phyloP scores from a whole-genome alignment of 331 rosid species.

The Rhamnella rubrinervis region DNA sequence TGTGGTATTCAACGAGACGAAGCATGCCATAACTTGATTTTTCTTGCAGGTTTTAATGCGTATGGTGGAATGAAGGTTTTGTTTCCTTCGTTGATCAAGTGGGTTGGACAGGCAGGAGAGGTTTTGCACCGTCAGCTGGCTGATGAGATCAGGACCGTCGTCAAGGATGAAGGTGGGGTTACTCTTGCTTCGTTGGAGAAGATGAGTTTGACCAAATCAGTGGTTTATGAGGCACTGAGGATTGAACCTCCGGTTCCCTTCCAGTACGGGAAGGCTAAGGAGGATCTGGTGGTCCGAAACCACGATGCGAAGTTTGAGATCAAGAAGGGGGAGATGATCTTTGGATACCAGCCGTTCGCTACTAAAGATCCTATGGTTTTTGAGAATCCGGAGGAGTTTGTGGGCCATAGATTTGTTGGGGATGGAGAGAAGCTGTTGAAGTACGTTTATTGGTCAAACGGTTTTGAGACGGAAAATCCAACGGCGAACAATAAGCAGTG shows the following conservation, averaged over 20 bases:
- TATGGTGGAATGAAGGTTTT: conserved; percentile 61
- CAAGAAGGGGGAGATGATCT: conserved; percentile 67
- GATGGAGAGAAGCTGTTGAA: conserved; percentile 48
- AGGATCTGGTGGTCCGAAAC: conserved; percentile 48
- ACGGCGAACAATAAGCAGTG: conserved; percentile 60
- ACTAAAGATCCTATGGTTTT: conserved; percentile 56
- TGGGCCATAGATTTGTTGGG: conserved; percentile 36
- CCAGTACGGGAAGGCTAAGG: conserved; percentile 68
- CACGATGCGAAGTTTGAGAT: conserved; percentile 56
- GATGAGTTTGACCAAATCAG: conserved; percentile 56
- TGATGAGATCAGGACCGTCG: conserved; percentile 43
- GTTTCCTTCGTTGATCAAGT: conserved; percentile 53
- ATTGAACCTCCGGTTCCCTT: conserved; percentile 69
- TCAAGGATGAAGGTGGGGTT: conserved; percentile 41
- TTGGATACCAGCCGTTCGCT: conserved; percentile 69
- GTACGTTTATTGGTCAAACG: conserved; percentile 74
- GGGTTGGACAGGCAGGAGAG: conserved; percentile 59
- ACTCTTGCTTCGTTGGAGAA: conserved; percentile 35
- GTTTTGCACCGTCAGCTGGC: conserved; percentile 50
- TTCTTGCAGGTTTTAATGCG: conserved; percentile 57
- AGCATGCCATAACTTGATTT: conserved; percentile 66
- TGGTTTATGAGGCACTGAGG: conserved; percentile 53
- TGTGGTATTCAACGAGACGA: conserved; percentile 47
- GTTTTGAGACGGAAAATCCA: conserved; percentile 49
- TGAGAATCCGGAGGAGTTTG: conserved; percentile 44